Percentiles rank a stretch among this genome's conserved stretches.
Conservation (phyloP, 139 green algal species). For the Volvox reticuliferus region DNA sequence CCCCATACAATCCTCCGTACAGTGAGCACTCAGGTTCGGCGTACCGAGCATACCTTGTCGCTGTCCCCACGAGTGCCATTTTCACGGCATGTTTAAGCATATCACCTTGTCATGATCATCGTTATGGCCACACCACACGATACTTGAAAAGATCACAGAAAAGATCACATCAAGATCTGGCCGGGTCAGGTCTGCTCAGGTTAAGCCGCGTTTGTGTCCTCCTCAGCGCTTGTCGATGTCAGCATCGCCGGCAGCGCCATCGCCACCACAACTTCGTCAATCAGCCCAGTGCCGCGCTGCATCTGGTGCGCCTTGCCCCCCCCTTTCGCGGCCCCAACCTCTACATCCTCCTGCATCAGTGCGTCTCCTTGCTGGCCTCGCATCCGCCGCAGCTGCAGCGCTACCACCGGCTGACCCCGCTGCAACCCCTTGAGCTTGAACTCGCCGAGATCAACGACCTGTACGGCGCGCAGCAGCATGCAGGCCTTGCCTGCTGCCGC, state of each 20-base stretch:
- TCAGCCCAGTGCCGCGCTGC: not conserved
- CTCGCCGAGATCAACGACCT: conserved; percentile 25
- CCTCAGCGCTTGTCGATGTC: not conserved
- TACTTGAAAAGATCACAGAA: too few species aligned
- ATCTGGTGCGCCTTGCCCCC: conserved; percentile 5
- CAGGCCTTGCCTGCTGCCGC: not conserved
- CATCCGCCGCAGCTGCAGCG: conserved; percentile 21
- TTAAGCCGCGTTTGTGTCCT: not conserved
- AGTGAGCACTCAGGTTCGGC: too few species aligned
- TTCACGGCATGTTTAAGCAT: too few species aligned
- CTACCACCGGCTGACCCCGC: conserved; percentile 14
- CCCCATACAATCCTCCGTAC: too few species aligned
- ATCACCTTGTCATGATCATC: too few species aligned
- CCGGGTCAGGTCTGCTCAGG: too few species aligned
- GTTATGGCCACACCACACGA: too few species aligned
- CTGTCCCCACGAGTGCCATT: too few species aligned
- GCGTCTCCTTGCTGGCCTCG: not conserved
- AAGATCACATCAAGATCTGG: too few species aligned
- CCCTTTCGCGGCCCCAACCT: not conserved
- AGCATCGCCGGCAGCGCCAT: not conserved
- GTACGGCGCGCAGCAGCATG: not conserved
- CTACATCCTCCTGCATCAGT: not conserved
- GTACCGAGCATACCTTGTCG: too few species aligned
- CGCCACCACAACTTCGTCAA: not conserved
- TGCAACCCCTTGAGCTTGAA: conserved; percentile 29